These are phyloP conservation scores for Candolleomyces eurysporus DNA, from an alignment of 768 basidiomycete species.

Conservation along the genomic window DNA sequence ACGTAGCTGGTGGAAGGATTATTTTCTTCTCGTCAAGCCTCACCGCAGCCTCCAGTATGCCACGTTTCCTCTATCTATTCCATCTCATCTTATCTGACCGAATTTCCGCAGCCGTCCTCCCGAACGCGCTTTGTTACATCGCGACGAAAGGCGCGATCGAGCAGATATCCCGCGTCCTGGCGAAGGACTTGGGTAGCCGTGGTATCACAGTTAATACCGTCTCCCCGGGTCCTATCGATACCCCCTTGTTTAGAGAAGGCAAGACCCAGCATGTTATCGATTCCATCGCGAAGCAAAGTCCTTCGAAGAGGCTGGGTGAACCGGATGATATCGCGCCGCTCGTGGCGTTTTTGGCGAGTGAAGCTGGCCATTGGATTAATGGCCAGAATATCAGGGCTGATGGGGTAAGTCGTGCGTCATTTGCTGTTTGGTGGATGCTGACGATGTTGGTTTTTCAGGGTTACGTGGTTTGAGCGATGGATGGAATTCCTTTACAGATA, in stretches of 20 bases:
- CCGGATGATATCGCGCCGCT: slow-evolving; percentile 54
- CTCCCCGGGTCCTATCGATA: slow-evolving; percentile 55
- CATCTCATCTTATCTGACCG: slow-evolving; percentile 4
- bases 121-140: slow-evolving; percentile 50
- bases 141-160: slow-evolving; percentile 61
- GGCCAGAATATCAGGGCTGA: slow-evolving; percentile 57
- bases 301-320: slow-evolving; percentile 43
- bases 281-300: slow-evolving; percentile 42
- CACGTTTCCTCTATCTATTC: not conserved
- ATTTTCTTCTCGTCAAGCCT: slow-evolving; percentile 58
- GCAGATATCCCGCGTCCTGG: slow-evolving; percentile 54
- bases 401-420: slow-evolving; percentile 40
- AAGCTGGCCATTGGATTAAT: slow-evolving; percentile 55
- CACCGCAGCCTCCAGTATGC: slow-evolving; percentile 38
- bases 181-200: slow-evolving; percentile 53
- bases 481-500: no score
- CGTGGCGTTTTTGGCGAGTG: slow-evolving; percentile 52
- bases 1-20: slow-evolving; percentile 48
- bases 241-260: slow-evolving; percentile 53
- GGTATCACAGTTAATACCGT: slow-evolving; percentile 59
- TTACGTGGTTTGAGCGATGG: no score
- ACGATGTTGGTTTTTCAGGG: no score
- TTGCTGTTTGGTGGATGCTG: no score
- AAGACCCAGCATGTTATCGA: slow-evolving; percentile 48
- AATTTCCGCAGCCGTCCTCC: slow-evolving; percentile 31